These are phyloP conservation scores for Chaetomium sp. DNA, from an alignment of 2,329 filamentous ascomycete genomes.

Conservation along the genomic window DNA sequence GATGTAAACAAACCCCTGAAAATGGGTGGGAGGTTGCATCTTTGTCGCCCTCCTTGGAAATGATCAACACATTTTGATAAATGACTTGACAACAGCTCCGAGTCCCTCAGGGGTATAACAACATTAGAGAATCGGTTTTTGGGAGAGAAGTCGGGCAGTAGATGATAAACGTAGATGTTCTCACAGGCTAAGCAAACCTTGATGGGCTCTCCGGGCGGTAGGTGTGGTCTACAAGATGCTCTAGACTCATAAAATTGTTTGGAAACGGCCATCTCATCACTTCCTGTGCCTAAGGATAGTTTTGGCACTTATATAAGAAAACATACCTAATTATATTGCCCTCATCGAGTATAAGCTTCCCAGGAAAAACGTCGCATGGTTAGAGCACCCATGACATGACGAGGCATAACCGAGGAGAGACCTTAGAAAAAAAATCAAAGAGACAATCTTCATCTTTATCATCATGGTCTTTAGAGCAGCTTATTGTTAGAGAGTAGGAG, in stretches of 20 bases:
- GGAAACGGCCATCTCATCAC: not conserved
- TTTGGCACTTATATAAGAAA: not conserved
- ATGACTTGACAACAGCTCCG: not conserved
- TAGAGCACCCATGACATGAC: not conserved
- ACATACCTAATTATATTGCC: not conserved
- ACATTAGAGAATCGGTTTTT: not conserved
- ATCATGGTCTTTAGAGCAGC: no score
- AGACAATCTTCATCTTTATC: no score
- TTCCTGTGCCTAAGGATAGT: no score
- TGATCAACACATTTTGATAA: not conserved
- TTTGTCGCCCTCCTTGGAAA: not conserved
- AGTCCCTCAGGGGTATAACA: not conserved
- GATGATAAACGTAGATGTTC: not conserved
- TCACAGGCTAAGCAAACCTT: not conserved
- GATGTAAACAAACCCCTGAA: conserved; percentile 5
- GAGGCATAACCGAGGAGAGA: not conserved
- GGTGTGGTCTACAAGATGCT: not conserved
- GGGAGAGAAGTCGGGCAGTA: not conserved
- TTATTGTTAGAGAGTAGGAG: no score
- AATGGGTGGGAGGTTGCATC: no score
- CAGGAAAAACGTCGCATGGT: not conserved
- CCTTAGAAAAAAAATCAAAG: no score
- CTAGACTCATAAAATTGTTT: not conserved
- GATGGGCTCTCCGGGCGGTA: not conserved
- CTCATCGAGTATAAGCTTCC: not conserved